These are phyloP conservation scores for Candida sp. DNA, from an alignment of 1,139 yeast species.

Conservation along the genomic window DNA sequence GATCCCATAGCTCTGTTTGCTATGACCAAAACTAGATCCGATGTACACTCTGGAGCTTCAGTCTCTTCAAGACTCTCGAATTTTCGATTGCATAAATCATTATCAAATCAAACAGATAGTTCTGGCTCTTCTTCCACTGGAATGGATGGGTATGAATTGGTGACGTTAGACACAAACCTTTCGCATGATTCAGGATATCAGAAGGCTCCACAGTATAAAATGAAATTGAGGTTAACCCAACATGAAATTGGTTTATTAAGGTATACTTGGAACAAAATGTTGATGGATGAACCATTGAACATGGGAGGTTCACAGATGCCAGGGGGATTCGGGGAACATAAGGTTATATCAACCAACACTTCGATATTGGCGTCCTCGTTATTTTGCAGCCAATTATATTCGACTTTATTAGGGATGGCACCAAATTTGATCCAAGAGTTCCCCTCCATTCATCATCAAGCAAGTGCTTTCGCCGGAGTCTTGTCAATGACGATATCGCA, in stretches of 20 bases:
- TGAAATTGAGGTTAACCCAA: conserved; percentile 24
- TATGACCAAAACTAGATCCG: too few species aligned
- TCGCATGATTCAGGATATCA: not conserved
- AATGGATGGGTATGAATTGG: not conserved
- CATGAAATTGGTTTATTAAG: conserved; percentile 39
- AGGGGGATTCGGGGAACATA: conserved; percentile 1
- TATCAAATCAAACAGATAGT: too few species aligned
- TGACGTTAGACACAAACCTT: not conserved
- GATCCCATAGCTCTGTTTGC: too few species aligned
- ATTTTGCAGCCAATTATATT: conserved; percentile 62
- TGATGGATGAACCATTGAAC: conserved; percentile 32
- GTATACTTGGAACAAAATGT: conserved; percentile 44
- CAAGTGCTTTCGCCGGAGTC: conserved; percentile 80
- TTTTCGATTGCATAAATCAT: too few species aligned
- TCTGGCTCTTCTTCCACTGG: not conserved
- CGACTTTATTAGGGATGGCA: conserved; percentile 53
- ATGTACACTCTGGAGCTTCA: too few species aligned
- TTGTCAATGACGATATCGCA: conserved; percentile 56
- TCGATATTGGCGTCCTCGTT: conserved; percentile 41
- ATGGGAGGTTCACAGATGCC: not conserved
- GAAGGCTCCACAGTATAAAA: conserved; percentile 14
- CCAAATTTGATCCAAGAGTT: conserved; percentile 53
- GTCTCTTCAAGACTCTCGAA: too few species aligned
- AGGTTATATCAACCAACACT: conserved; percentile 8
- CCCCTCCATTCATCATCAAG: conserved; percentile 69